Conservation (phyloP, 2,329 filamentous ascomycete species). For the Alternaria longipes region DNA sequence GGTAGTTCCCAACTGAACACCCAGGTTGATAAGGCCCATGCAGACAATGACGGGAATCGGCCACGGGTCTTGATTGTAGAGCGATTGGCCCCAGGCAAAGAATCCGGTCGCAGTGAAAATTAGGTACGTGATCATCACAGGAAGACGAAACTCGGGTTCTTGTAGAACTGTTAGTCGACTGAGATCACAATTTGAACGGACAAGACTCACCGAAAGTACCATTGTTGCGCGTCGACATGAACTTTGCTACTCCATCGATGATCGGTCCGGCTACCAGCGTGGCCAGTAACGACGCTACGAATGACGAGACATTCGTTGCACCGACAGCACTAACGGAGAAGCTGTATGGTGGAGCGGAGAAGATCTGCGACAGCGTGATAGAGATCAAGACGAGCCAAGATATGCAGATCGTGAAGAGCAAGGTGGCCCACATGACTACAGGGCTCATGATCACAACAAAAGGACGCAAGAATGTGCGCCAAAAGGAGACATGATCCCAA, state of each 20-base stretch:
- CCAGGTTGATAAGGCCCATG: constrained; percentile 38
- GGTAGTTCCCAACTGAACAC: constrained; percentile 35
- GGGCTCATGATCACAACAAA: constrained; percentile 30
- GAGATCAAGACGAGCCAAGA: constrained; percentile 41
- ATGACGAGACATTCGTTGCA: constrained; percentile 36
- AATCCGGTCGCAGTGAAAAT: constrained; percentile 34
- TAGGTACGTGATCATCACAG: constrained; percentile 35
- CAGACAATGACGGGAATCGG: constrained; percentile 38
- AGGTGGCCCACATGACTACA: constrained; percentile 35
- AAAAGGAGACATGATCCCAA: constrained; percentile 33
- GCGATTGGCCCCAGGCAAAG: constrained; percentile 35
- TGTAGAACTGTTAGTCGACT: not conserved
- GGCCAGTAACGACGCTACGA: constrained; percentile 32
- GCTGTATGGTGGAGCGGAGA: constrained; percentile 37
- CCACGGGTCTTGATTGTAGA: constrained; percentile 33
- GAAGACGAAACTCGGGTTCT: constrained; percentile 39
- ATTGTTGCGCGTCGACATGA: constrained; percentile 34
- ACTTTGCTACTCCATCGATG: constrained; percentile 34
- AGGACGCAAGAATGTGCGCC: constrained; percentile 30
- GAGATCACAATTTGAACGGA: not conserved
- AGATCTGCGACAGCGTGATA: constrained; percentile 38
- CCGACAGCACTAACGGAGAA: constrained; percentile 35
- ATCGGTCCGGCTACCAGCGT: constrained; percentile 29
- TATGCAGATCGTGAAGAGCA: constrained; percentile 38
- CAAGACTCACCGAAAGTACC: constrained; percentile 33